phyloP scores from a whole-genome alignment of 2,329 filamentous ascomycete genomes.

The Fusarium illudens region DNA sequence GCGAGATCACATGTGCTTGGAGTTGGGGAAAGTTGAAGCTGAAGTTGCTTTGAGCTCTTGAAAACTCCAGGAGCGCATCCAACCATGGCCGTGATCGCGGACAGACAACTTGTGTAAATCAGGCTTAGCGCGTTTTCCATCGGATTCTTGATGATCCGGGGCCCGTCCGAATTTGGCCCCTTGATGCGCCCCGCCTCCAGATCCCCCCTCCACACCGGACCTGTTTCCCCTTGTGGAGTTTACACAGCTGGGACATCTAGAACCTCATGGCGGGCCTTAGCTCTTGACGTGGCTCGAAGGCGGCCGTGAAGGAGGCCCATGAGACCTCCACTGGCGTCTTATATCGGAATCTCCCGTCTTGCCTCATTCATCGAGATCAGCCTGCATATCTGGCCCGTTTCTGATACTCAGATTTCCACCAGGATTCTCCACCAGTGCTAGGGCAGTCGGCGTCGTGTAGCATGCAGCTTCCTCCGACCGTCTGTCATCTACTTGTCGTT shows the following conservation, averaged over 20 bases:
- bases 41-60: constrained; percentile 28
- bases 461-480: background rate
- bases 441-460: background rate
- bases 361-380: background rate
- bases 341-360: background rate
- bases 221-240: background rate
- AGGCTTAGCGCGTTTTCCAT: constrained; percentile 12
- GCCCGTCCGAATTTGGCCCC: background rate
- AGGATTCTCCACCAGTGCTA: background rate
- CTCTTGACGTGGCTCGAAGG: background rate
- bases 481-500: background rate
- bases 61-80: constrained; percentile 42
- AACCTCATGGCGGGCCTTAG: background rate
- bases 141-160: constrained; percentile 33
- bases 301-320: background rate
- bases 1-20: constrained; percentile 37
- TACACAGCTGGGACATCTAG: background rate
- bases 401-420: background rate
- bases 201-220: background rate
- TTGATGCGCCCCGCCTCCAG: background rate
- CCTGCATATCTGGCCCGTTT: background rate
- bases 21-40: constrained; percentile 18
- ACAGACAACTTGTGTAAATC: constrained; percentile 18
- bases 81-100: constrained; percentile 31
- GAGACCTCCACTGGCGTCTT: background rate